Conservation (phyloP, 352 stramenopile species). For the Phytophthora chlamydospora region DNA sequence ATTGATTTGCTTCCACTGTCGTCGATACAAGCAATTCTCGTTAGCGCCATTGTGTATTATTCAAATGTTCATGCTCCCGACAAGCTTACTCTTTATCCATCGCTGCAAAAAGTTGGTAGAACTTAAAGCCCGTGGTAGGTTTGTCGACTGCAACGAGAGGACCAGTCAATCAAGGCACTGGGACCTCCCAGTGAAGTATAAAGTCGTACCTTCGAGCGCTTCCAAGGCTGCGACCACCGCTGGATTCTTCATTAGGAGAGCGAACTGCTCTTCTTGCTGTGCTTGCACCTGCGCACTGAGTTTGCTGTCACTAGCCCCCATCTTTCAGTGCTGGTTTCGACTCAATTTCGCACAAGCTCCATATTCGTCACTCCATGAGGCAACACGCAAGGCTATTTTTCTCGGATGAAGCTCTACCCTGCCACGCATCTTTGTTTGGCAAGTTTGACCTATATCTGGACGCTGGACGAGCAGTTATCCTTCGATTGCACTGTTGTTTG, state of each 20-base stretch:
- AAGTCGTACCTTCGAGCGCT: slow-evolving; percentile 31
- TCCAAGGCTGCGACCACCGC: slow-evolving; percentile 45
- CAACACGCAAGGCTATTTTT: background rate
- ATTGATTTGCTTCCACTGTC: slow-evolving; percentile 60
- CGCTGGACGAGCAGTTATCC: slow-evolving; percentile 14
- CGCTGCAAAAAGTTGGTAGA: slow-evolving; percentile 51
- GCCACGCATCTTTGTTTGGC: too few species aligned
- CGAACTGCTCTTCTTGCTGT: slow-evolving; percentile 41
- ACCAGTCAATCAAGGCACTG: background rate
- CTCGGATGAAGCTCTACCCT: too few species aligned
- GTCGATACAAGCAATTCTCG: background rate
- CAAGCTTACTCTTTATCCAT: slow-evolving; percentile 55
- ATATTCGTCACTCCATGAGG: background rate
- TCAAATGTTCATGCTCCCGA: background rate
- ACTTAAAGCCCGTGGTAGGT: slow-evolving; percentile 38
- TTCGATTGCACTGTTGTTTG: background rate
- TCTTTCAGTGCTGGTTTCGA: slow-evolving; percentile 10
- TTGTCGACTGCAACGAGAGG: slow-evolving; percentile 44
- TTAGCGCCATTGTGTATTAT: background rate
- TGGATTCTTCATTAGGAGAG: slow-evolving; percentile 45
- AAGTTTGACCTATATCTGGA: slow-evolving; percentile 18
- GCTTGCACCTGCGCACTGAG: slow-evolving; percentile 27
- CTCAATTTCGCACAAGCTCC: background rate
- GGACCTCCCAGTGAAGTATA: background rate
- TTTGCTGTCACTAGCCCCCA: slow-evolving; percentile 56